phyloP scores from a whole-genome alignment of 805 yeast species.

The Suhomyces kilbournensis region DNA sequence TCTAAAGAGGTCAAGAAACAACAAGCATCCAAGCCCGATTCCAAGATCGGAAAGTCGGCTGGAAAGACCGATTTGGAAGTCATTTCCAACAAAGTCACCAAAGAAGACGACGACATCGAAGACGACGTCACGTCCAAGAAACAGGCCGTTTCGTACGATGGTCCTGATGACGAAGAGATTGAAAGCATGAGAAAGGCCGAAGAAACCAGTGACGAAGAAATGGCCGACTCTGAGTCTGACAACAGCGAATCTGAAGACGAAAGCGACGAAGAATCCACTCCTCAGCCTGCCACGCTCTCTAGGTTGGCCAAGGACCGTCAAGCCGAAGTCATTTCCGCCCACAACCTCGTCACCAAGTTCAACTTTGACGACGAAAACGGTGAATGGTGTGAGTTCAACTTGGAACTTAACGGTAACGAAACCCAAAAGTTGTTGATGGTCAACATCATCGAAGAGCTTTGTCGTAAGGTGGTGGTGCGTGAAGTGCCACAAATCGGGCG shows the following conservation, averaged over 20 bases:
- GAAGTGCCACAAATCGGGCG: slow-evolving; percentile 90
- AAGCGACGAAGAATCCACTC: slow-evolving; percentile 14
- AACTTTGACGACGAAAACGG: slow-evolving; percentile 88
- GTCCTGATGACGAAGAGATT: slow-evolving; percentile 91
- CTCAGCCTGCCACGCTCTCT: slow-evolving; percentile 31
- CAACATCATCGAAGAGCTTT: slow-evolving; percentile 88
- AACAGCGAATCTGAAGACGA: slow-evolving; percentile 27
- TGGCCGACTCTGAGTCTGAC: slow-evolving; percentile 28
- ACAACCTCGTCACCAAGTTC: slow-evolving; percentile 71
- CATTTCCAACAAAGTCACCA: slow-evolving; percentile 26
- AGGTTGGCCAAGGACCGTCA: slow-evolving; percentile 80
- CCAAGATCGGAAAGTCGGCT: slow-evolving; percentile 68
- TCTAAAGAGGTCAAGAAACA: slow-evolving; percentile 81
- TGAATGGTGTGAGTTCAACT: slow-evolving; percentile 87
- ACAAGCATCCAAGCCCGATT: slow-evolving; percentile 46
- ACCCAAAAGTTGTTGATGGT: slow-evolving; percentile 96
- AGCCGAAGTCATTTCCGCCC: slow-evolving; percentile 70
- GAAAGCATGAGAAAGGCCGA: slow-evolving; percentile 86
- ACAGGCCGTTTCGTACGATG: slow-evolving; percentile 90
- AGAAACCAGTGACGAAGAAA: slow-evolving; percentile 70
- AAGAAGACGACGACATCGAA: slow-evolving; percentile 57
- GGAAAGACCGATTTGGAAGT: slow-evolving; percentile 50
- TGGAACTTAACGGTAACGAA: slow-evolving; percentile 71
- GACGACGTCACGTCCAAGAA: slow-evolving; percentile 61
- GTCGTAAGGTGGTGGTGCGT: slow-evolving; percentile 86